phyloP scores from a whole-genome alignment of 2,329 filamentous ascomycete species.

The Aspergillus candidus region DNA sequence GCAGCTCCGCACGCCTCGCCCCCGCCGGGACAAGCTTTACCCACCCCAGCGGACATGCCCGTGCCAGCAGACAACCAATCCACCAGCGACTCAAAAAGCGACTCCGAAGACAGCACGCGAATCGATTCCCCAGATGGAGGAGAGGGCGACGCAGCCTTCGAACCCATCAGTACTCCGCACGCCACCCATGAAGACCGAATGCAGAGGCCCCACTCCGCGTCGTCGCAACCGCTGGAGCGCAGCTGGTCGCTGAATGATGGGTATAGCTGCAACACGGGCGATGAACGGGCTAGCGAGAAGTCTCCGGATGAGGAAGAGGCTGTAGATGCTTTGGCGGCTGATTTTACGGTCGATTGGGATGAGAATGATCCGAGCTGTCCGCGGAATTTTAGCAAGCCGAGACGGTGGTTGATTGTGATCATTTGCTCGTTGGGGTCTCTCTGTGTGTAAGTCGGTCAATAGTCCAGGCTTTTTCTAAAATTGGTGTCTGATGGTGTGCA shows the following conservation, averaged over 20 bases:
- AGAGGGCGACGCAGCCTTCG: conserved; percentile 12
- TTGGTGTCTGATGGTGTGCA: conserved; percentile 27
- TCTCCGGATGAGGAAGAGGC: conserved; percentile 8
- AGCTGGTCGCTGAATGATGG: conserved; percentile 35
- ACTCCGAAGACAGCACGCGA: conserved; percentile 1
- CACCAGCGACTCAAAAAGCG: conserved; percentile 6
- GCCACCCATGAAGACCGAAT: conserved; percentile 14
- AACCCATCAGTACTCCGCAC: conserved; percentile 17
- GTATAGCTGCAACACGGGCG: conserved; percentile 20
- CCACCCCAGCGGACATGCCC: neutral
- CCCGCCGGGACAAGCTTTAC: conserved; percentile 1
- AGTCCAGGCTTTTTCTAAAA: neutral
- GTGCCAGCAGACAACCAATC: conserved; percentile 6
- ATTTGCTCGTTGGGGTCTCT: conserved; percentile 69
- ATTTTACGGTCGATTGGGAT: conserved; percentile 69
- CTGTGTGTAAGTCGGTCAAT: conserved; percentile 63
- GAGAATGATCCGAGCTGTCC: conserved; percentile 69
- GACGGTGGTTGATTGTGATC: conserved; percentile 73
- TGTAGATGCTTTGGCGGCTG: conserved; percentile 18
- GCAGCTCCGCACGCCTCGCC: conserved; percentile 4
- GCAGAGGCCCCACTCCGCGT: conserved; percentile 17
- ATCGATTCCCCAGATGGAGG: conserved; percentile 9
- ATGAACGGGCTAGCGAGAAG: conserved; percentile 20
- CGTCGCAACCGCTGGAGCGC: conserved; percentile 26
- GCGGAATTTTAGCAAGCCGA: conserved; percentile 57